A percentile compares a stretch with the other conserved stretches of the same genome.
These are phyloP conservation scores for Spiraea crenata DNA, from an alignment of 331 rosid species.

Conservation along the genomic window DNA sequence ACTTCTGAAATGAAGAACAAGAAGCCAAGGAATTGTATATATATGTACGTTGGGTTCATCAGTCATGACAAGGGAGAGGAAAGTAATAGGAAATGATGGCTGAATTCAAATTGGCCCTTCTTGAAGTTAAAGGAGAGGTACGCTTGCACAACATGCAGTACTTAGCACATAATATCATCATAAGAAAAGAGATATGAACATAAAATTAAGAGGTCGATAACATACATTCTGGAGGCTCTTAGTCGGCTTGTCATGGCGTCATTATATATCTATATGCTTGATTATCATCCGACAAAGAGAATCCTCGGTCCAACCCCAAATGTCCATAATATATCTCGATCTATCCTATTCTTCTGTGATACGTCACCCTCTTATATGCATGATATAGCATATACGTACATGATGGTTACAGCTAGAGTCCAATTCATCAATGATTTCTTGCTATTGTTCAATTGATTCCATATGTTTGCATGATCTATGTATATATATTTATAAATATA, in stretches of 20 bases:
- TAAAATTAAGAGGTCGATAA: too few relatives aligned
- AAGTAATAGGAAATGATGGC: background rate
- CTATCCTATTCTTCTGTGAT: background rate
- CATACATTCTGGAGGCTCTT: background rate
- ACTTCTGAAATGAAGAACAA: conserved; percentile 17
- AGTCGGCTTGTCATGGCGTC: background rate
- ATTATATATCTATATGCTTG: background rate
- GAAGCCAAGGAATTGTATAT: conserved; percentile 21
- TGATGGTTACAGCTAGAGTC: conserved; percentile 22
- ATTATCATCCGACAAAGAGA: conserved; percentile 25
- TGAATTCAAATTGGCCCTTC: background rate
- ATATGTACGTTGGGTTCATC: background rate
- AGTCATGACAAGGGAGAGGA: background rate
- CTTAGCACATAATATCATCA: too few relatives aligned
- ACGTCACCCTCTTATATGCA: background rate
- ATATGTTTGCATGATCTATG: too few relatives aligned
- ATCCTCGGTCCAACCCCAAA: conserved; percentile 11
- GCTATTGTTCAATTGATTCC: background rate
- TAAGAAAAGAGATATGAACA: too few relatives aligned
- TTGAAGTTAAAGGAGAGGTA: background rate
- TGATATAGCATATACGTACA: background rate
- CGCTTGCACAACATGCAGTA: background rate
- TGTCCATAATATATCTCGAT: background rate
- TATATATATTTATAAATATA: too few relatives aligned
- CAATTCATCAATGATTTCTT: background rate